Conservation (phyloP, 306 rosid genomes). For the Fragaria ananassa region DNA sequence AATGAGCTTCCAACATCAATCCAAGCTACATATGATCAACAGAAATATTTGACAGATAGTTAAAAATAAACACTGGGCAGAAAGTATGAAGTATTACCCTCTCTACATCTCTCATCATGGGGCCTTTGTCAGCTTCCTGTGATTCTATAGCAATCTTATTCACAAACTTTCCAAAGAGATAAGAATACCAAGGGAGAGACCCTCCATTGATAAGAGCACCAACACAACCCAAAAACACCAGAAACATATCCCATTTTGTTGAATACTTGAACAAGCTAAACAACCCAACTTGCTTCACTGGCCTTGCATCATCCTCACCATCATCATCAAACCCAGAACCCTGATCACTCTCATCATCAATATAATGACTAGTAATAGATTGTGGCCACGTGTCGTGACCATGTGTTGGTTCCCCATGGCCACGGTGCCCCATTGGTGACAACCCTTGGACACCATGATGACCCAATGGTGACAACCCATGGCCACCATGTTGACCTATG, state of each 20-base stretch:
- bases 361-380: background rate
- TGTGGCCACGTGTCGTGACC: background rate
- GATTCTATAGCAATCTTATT: slow-evolving; percentile 55
- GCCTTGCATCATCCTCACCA: slow-evolving; percentile 45
- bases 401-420: background rate
- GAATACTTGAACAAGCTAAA: slow-evolving; percentile 78
- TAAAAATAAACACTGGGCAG: background rate
- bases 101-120: slow-evolving; percentile 54
- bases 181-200: slow-evolving; percentile 81
- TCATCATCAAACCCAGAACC: slow-evolving; percentile 41
- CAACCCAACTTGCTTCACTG: slow-evolving; percentile 57
- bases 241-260: slow-evolving; percentile 65
- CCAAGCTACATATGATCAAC: background rate
- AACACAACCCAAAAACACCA: slow-evolving; percentile 77
- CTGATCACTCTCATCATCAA: slow-evolving; percentile 22
- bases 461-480: slow-evolving; percentile 6
- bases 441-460: background rate
- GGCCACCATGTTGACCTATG: background rate
- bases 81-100: slow-evolving; percentile 35
- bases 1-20: background rate
- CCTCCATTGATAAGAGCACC: slow-evolving; percentile 91
- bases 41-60: background rate
- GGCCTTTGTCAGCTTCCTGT: slow-evolving; percentile 16
- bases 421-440: slow-evolving; percentile 2
- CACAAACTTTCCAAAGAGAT: slow-evolving; percentile 65